Conservation (phyloP, 202 grass and related monocot species). For the Zizania palustris region DNA sequence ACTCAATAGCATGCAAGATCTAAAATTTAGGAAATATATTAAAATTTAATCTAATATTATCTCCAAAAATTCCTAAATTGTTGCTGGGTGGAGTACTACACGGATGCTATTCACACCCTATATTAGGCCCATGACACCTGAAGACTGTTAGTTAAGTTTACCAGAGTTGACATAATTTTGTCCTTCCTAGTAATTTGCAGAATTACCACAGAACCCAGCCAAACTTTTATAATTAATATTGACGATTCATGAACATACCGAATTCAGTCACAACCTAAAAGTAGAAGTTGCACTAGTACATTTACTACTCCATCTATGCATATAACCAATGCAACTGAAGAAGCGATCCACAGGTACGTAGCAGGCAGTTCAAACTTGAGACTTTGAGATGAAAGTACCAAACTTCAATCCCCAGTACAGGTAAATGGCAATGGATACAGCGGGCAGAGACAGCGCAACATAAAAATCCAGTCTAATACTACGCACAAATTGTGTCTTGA, state of each 20-base stretch:
- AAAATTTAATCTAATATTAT: no score
- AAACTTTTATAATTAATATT: not conserved
- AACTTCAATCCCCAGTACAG: constrained; percentile 18
- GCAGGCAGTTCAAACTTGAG: not conserved
- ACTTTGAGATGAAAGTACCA: not conserved
- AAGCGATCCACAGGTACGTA: not conserved
- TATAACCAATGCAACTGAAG: not conserved
- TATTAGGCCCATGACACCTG: no score
- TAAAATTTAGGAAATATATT: no score
- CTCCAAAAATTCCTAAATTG: no score
- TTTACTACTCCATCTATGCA: no score
- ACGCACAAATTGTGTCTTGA: not conserved
- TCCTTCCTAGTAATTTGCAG: not conserved
- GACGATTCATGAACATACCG: not conserved
- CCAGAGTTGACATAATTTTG: not conserved
- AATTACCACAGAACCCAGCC: not conserved
- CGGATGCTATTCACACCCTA: no score
- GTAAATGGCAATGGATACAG: constrained; percentile 27
- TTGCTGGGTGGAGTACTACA: no score
- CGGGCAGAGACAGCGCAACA: constrained; percentile 32
- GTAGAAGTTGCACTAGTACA: no score
- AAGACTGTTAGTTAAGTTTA: not conserved
- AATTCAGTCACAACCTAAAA: no score
- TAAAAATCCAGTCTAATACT: not conserved
- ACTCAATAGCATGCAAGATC: no score